A percentile compares a stretch with the other conserved stretches of the same genome.
phyloP scores from a whole-genome alignment of 2,329 filamentous ascomycete genomes.

The Penicillium hordei region DNA sequence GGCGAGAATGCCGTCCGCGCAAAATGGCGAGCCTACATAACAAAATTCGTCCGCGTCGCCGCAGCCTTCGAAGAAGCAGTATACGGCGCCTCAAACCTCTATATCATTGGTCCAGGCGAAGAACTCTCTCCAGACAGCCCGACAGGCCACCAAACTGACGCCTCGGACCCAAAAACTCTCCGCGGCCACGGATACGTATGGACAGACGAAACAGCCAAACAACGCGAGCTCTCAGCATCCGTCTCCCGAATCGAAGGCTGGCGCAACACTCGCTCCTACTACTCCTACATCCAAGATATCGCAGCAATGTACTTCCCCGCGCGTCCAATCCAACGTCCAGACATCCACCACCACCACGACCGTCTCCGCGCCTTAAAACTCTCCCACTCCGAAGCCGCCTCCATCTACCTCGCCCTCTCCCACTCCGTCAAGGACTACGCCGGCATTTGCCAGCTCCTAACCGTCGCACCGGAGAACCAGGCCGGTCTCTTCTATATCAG shows the following conservation, averaged over 20 bases:
- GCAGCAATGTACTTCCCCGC: constrained; percentile 41
- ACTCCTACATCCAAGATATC: constrained; percentile 82
- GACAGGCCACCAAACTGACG: constrained; percentile 38
- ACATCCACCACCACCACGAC: constrained; percentile 90
- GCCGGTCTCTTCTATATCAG: constrained; percentile 88
- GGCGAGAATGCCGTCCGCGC: constrained; percentile 87
- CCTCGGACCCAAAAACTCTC: constrained; percentile 53
- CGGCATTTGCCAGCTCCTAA: constrained; percentile 80
- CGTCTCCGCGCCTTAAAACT: constrained; percentile 81
- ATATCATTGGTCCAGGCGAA: constrained; percentile 74
- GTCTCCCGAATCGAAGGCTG: constrained; percentile 93
- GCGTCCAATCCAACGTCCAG: constrained; percentile 49
- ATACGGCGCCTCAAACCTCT: constrained; percentile 86
- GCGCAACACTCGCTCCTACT: constrained; percentile 93
- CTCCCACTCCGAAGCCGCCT: constrained; percentile 70
- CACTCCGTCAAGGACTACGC: constrained; percentile 76
- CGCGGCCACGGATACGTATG: constrained; percentile 93
- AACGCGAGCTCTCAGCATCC: constrained; percentile 85
- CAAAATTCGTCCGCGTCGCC: constrained; percentile 87
- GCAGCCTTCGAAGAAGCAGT: constrained; percentile 94
- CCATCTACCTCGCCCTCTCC: constrained; percentile 80
- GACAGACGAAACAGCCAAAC: constrained; percentile 76
- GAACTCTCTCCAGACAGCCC: constrained; percentile 53
- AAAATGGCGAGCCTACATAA: constrained; percentile 94
- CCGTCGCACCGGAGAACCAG: constrained; percentile 79